Conservation (phyloP, 73 alveolate genomes). For the Stentor roeselii region DNA sequence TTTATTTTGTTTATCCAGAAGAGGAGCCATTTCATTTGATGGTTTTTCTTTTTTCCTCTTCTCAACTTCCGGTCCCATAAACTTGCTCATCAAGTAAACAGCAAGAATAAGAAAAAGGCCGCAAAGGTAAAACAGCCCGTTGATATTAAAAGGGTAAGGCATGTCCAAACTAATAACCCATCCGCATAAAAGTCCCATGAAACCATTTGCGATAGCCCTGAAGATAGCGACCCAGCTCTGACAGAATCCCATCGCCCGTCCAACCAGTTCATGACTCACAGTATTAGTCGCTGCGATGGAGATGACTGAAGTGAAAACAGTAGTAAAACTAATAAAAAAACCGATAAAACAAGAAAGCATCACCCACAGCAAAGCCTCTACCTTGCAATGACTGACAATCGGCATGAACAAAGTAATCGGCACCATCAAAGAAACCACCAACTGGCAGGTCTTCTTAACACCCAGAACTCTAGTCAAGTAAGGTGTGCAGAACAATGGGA, state of each 20-base stretch:
- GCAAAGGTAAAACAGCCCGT: background rate
- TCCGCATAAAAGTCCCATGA: background rate
- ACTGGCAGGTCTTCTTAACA: background rate
- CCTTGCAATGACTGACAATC: background rate
- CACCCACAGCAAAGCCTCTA: background rate
- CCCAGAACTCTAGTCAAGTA: background rate
- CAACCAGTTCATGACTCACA: background rate
- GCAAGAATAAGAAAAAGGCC: background rate
- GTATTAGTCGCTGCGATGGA: conserved; percentile 4
- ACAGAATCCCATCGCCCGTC: background rate
- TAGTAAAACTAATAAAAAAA: background rate
- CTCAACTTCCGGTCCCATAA: background rate
- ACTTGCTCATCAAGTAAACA: background rate
- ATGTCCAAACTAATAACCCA: background rate
- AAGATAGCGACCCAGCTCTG: background rate
- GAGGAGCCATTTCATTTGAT: background rate
- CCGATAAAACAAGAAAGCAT: background rate
- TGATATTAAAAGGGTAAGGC: background rate
- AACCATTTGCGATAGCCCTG: background rate
- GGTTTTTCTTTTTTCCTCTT: background rate
- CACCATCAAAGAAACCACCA: background rate
- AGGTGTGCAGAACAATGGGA: background rate
- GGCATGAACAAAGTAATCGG: conserved; percentile 1
- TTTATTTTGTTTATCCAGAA: too few relatives aligned
- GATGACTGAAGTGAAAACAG: background rate